Evolutionary conservation across 257 asterid species (phyloP).

Genomic region (Galeopsis tetrahit): DNA sequence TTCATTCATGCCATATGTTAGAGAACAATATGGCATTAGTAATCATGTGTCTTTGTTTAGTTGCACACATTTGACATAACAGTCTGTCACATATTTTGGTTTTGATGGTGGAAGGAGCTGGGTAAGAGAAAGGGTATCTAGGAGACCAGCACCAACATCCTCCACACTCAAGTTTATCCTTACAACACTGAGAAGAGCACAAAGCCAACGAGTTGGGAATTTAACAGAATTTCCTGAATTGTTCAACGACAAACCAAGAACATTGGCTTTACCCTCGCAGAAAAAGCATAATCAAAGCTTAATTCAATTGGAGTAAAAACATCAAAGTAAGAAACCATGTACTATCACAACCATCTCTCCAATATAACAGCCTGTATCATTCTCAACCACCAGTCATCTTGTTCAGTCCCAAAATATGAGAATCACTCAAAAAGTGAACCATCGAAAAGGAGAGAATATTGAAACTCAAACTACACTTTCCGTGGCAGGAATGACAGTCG

Average conservation of each 20-base stretch:
- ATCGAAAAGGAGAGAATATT: neutral
- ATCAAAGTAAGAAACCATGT: neutral
- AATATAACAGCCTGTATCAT: too few relatives aligned
- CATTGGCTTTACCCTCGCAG: neutral
- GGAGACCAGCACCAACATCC: neutral
- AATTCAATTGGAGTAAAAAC: neutral
- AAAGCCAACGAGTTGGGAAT: neutral
- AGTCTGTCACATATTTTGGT: too few relatives aligned
- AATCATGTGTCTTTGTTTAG: too few relatives aligned
- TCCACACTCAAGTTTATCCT: neutral
- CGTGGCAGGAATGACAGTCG: neutral
- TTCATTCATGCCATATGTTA: too few relatives aligned
- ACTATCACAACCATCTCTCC: neutral
- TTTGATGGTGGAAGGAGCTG: too few relatives aligned
- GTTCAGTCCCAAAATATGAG: neutral
- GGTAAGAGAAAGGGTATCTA: too few relatives aligned
- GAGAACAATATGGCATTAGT: too few relatives aligned
- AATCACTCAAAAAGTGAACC: neutral
- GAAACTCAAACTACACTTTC: neutral
- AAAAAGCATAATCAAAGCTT: neutral
- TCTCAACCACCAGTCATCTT: conserved; percentile 4
- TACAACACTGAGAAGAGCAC: neutral
- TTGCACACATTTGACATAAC: too few relatives aligned
- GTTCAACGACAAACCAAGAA: neutral
- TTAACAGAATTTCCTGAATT: neutral